phyloP scores from a whole-genome alignment of 2,329 filamentous ascomycete genomes.

The Aspergillus brunneoviolaceus region DNA sequence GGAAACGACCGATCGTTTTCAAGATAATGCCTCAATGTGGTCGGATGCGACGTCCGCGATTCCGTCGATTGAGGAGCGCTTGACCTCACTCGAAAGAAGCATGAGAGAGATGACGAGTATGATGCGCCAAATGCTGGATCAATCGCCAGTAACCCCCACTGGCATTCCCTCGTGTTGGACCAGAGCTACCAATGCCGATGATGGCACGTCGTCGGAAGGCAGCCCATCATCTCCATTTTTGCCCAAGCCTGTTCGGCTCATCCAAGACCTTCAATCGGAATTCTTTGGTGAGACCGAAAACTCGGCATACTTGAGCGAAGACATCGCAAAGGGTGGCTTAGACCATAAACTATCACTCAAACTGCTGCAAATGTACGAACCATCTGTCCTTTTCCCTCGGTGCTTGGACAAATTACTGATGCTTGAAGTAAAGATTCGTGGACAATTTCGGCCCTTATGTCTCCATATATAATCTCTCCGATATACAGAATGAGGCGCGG shows the following conservation, averaged over 20 bases:
- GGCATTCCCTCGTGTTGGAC: constrained; percentile 20
- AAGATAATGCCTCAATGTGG: constrained; percentile 33
- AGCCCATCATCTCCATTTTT: constrained; percentile 22
- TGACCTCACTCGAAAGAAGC: constrained; percentile 32
- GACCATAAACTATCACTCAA: constrained; percentile 33
- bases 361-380: constrained; percentile 32
- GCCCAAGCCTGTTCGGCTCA: constrained; percentile 33
- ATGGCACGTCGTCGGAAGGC: constrained; percentile 22
- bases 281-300: constrained; percentile 30
- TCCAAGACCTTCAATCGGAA: constrained; percentile 34
- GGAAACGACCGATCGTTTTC: constrained; percentile 34
- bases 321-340: constrained; percentile 30
- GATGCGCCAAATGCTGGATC: constrained; percentile 33
- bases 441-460: constrained; percentile 36
- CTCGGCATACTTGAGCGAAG: constrained; percentile 25
- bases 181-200: constrained; percentile 26
- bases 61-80: constrained; percentile 36
- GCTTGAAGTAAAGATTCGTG: constrained; percentile 22
- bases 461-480: constrained; percentile 30
- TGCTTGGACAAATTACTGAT: constrained; percentile 4
- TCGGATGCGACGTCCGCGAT: constrained; percentile 31
- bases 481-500: constrained; percentile 25
- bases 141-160: constrained; percentile 21
- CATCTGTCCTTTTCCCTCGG: not conserved
- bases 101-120: constrained; percentile 38